Evolutionary conservation across 768 basidiomycete genomes (phyloP), one percentile per base, ranked within the genome.

Genomic region (Leccinum pellstonianum): DNA sequence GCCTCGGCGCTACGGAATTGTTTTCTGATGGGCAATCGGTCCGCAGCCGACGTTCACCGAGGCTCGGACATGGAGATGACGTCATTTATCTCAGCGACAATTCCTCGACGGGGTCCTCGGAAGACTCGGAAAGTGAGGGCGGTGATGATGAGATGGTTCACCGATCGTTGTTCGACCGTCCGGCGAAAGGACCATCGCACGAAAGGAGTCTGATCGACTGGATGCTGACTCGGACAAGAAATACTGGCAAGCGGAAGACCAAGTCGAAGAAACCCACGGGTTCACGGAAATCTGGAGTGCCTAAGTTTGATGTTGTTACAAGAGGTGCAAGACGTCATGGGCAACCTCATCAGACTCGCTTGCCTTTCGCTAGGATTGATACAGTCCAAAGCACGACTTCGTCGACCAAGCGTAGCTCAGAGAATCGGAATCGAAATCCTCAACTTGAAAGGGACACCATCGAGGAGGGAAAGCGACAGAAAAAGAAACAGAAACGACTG

Each of bases 121-220:
- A 65, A 25, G 64, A 60, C 46, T 58, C 56, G 56, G 62, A 50
- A n/a, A 57, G 62, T 47, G 31, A 35, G 12, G 59, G 52, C 19
- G 70, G 71, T 17, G 75, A 75, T 10, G 71, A 71, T 9, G 71
- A 67, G 62, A 66, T 47, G 65, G 70, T 17, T 77, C 78, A 73
- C 8, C 74, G 62, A 12, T 77, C 77, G 59, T 63, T 79, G 33
- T 58, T 68, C 29, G 68, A 73, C 15, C 64, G 55, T 47, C 66
- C 60, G 2, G 21, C 38, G 27, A 70, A 65, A 56, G 66, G 62
- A 9, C 68, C 69, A 21, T 69, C 67, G 25, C 72, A 65, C 56
- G 77, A 75, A 70, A 79, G 68, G 69, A 83, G 77, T 65, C 68
- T 88, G 54, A 87, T 91, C 51, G 86, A 90, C 63, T 84, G 83